Evolutionary conservation across 345 rosid species (phyloP).

Genomic region (Populus nigra): DNA sequence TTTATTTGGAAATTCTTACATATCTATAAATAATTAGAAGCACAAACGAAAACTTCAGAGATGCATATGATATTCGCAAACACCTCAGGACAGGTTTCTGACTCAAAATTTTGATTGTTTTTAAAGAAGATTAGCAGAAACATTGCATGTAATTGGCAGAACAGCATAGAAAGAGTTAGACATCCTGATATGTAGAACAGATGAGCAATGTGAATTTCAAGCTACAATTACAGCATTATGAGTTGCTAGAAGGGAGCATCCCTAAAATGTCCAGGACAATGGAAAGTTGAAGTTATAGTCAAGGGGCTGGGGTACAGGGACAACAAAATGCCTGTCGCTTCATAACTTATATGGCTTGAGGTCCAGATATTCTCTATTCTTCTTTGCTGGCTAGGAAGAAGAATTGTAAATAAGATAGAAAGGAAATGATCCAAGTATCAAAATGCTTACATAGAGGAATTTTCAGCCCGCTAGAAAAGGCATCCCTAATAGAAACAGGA

Average conservation of each 20-base stretch:
- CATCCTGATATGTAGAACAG: not conserved
- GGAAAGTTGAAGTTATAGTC: not conserved
- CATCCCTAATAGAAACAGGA: constrained; percentile 72
- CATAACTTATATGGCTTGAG: not conserved
- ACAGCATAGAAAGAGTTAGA: not conserved
- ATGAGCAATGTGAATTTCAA: not conserved
- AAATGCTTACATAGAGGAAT: constrained; percentile 74
- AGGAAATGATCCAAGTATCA: not conserved
- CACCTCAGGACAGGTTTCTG: not conserved
- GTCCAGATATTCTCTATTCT: not conserved
- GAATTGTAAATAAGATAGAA: not conserved
- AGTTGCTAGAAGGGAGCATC: not conserved
- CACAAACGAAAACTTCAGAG: not conserved
- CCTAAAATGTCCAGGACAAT: not conserved
- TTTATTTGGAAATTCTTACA: not conserved
- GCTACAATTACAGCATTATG: not conserved
- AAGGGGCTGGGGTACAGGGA: not conserved
- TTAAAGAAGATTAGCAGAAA: not conserved
- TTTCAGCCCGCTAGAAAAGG: constrained; percentile 58
- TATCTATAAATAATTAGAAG: not conserved
- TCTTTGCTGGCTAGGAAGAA: not conserved
- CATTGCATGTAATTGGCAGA: not conserved
- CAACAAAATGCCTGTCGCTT: not conserved
- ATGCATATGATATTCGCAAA: not conserved
- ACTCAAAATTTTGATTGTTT: not conserved